These are phyloP conservation scores for Candida piceae DNA, from an alignment of 805 yeast genomes.

Conservation along the genomic window DNA sequence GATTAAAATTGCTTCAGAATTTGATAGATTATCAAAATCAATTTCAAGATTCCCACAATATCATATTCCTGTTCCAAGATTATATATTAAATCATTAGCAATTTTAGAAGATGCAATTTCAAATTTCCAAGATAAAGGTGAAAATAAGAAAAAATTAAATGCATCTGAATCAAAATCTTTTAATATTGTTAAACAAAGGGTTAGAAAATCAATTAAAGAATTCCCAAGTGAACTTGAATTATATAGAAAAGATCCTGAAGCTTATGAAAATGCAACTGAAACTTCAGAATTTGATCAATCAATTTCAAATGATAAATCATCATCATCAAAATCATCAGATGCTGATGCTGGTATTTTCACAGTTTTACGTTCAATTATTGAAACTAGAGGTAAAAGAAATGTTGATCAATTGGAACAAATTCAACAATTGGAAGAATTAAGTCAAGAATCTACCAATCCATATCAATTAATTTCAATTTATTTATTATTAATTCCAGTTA, in stretches of 20 bases:
- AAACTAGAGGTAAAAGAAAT: slow-evolving; percentile 93
- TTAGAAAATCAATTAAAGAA: slow-evolving; percentile 73
- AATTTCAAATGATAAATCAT: slow-evolving; percentile 33
- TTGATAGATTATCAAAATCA: slow-evolving; percentile 69
- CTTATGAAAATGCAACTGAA: slow-evolving; percentile 53
- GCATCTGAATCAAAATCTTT: slow-evolving; percentile 81
- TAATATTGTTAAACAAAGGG: slow-evolving; percentile 84
- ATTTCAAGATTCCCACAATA: slow-evolving; percentile 72
- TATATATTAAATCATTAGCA: slow-evolving; percentile 62
- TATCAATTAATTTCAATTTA: slow-evolving; percentile 77
- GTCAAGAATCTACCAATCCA: slow-evolving; percentile 45
- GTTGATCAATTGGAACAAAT: slow-evolving; percentile 81
- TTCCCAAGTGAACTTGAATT: slow-evolving; percentile 52
- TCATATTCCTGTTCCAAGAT: slow-evolving; percentile 65
- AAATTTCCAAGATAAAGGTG: slow-evolving; percentile 44
- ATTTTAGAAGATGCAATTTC: slow-evolving; percentile 65
- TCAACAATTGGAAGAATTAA: slow-evolving; percentile 57
- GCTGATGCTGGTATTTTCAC: slow-evolving; percentile 52
- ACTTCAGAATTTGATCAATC: slow-evolving; percentile 24
- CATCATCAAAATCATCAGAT: slow-evolving; percentile 31
- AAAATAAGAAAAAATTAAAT: slow-evolving; percentile 61
- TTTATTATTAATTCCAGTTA: slow-evolving; percentile 76
- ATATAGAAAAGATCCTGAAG: slow-evolving; percentile 66
- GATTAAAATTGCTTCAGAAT: slow-evolving; percentile 67
- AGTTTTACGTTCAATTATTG: slow-evolving; percentile 68